Evolutionary conservation across 176 grass and related monocot genomes (phyloP).

Genomic region (Oryza meyeriana): DNA sequence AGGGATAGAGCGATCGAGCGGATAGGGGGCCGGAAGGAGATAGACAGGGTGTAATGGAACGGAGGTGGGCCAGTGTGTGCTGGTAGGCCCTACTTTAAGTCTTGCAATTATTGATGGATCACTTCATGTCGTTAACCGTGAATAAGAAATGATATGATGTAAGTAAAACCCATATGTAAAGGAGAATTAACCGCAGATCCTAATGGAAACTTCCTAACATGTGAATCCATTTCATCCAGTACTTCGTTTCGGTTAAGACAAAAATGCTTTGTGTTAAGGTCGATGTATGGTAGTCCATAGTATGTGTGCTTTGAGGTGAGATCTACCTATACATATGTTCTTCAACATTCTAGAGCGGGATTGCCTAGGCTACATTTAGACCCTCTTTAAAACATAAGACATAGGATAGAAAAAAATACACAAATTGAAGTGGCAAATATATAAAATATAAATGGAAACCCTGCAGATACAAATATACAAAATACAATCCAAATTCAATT

Average conservation of each 20-base stretch:
- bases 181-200: not conserved
- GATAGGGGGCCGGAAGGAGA: conserved; percentile 25
- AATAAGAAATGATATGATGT: conserved; percentile 42
- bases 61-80: not conserved
- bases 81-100: conserved; percentile 1
- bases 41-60: conserved; percentile 25
- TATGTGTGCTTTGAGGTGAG: no score
- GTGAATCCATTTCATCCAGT: not conserved
- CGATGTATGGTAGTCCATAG: no score
- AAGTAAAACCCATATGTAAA: conserved; percentile 20
- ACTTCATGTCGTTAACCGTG: conserved; percentile 18
- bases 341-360: no score
- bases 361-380: no score
- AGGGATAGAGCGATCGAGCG: not conserved
- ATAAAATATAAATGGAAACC: no score
- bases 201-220: not conserved
- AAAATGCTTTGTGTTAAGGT: no score
- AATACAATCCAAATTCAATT: no score
- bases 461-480: no score
- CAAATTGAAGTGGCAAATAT: no score
- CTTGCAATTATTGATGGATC: conserved; percentile 21
- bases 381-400: no score
- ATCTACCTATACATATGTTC: no score
- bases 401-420: no score
- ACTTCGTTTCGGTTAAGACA: not conserved